A percentile compares a stretch with the other conserved stretches of the same genome.
These are phyloP conservation scores for Globisporangium middletonii DNA, from an alignment of 352 stramenopile species.

Conservation along the genomic window DNA sequence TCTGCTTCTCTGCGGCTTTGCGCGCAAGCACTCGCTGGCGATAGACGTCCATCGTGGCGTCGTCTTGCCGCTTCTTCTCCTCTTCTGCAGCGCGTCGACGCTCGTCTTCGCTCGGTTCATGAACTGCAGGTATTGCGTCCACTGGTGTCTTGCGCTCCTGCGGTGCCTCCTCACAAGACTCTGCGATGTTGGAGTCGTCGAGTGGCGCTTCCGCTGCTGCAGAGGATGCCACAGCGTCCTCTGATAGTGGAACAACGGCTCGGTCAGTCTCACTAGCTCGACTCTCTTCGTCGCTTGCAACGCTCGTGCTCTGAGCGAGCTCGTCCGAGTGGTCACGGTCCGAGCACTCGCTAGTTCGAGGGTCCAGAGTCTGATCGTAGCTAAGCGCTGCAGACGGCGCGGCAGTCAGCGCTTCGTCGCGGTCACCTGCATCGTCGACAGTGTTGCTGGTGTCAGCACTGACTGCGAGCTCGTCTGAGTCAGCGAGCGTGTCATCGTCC, in stretches of 20 bases:
- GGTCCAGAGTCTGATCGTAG: no score
- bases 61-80: conserved; percentile 54
- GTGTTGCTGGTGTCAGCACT: no score
- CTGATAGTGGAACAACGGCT: not conserved
- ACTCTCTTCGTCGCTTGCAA: no score
- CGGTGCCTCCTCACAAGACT: not conserved
- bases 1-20: conserved; percentile 59
- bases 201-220: no score
- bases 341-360: no score
- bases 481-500: no score
- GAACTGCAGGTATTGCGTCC: conserved; percentile 6
- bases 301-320: no score
- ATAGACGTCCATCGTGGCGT: conserved; percentile 52
- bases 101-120: conserved; percentile 31
- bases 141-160: not conserved
- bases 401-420: no score
- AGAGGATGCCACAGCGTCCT: not conserved
- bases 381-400: no score
- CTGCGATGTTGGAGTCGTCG: not conserved
- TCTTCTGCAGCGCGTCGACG: conserved; percentile 27
- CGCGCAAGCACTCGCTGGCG: conserved; percentile 55
- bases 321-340: no score
- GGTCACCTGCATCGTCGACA: no score
- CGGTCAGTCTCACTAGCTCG: not conserved
- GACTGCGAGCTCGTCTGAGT: no score